A percentile compares a stretch with the other conserved stretches of the same genome.
Conservation (phyloP, 2,329 filamentous ascomycete genomes). For the Penicillium sp. region DNA sequence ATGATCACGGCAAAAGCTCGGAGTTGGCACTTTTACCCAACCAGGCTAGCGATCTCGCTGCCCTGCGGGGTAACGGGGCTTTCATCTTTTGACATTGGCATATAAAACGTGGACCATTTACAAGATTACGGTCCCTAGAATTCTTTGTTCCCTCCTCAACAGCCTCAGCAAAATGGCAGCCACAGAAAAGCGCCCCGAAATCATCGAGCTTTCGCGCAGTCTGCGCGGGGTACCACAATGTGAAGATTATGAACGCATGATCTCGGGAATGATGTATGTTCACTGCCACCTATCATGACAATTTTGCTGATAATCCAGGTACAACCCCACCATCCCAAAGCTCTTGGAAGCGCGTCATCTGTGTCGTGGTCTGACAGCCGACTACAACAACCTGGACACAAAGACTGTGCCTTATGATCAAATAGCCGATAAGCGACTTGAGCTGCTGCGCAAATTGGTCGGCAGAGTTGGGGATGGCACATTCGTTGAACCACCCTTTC, state of each 20-base stretch:
- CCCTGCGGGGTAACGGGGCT: not conserved
- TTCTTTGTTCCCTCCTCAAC: not conserved
- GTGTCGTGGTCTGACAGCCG: conserved; percentile 25
- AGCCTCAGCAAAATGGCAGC: conserved; percentile 20
- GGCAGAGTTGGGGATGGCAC: conserved; percentile 31
- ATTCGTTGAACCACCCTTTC: conserved; percentile 34
- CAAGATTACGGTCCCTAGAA: no score
- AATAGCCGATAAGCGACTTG: conserved; percentile 25
- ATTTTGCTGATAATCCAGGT: conserved; percentile 19
- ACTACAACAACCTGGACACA: conserved; percentile 33
- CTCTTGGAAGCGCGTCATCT: conserved; percentile 31
- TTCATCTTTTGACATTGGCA: not conserved
- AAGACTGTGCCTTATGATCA: conserved; percentile 28
- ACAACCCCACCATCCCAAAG: conserved; percentile 29
- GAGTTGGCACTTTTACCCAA: not conserved
- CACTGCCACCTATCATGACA: no score
- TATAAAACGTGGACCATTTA: not conserved
- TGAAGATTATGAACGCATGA: conserved; percentile 39
- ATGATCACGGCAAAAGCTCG: not conserved
- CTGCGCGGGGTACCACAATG: conserved; percentile 29
- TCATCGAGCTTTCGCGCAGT: conserved; percentile 31
- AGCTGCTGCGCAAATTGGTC: conserved; percentile 28
- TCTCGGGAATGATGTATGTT: conserved; percentile 38
- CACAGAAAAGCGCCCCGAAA: conserved; percentile 28
- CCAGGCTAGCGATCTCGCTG: not conserved